Percentiles rank a stretch among this genome's conserved stretches.
Evolutionary conservation across 2,329 filamentous ascomycete species (phyloP).

Genomic region (Colletotrichum tanaceti): DNA sequence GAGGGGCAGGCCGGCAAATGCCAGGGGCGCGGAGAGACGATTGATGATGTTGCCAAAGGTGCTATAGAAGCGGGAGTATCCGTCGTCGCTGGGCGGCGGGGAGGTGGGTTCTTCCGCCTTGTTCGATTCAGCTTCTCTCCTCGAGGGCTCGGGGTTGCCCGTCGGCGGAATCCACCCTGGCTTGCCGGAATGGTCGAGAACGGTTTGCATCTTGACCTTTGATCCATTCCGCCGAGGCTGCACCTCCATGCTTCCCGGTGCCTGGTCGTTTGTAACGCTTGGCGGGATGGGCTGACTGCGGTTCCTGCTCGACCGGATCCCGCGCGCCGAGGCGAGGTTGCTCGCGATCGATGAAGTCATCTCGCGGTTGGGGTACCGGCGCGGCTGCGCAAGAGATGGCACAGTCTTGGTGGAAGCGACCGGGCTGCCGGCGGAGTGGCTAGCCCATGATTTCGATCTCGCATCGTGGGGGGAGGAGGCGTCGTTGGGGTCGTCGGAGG

Average conservation of each 20-base stretch:
- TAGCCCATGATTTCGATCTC: slow-evolving; percentile 42
- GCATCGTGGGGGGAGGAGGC: slow-evolving; percentile 20
- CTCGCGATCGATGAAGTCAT: slow-evolving; percentile 86
- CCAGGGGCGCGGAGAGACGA: slow-evolving; percentile 87
- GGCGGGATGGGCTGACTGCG: slow-evolving; percentile 76
- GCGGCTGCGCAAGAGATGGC: slow-evolving; percentile 54
- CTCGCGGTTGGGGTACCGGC: slow-evolving; percentile 71
- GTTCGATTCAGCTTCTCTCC: slow-evolving; percentile 44
- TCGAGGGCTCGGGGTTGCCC: slow-evolving; percentile 43
- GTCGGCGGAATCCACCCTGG: slow-evolving; percentile 65
- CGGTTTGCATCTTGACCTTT: slow-evolving; percentile 65
- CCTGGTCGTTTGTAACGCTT: slow-evolving; percentile 78
- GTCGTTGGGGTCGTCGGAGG: slow-evolving; percentile 18
- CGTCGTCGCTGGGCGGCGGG: slow-evolving; percentile 70
- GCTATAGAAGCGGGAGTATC: slow-evolving; percentile 91
- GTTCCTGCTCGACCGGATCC: slow-evolving; percentile 72
- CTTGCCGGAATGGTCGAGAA: slow-evolving; percentile 65
- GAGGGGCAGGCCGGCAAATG: slow-evolving; percentile 91
- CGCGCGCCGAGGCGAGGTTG: slow-evolving; percentile 86
- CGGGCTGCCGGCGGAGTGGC: slow-evolving; percentile 41
- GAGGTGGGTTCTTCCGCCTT: slow-evolving; percentile 46
- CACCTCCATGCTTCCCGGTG: slow-evolving; percentile 75
- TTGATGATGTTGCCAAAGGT: slow-evolving; percentile 92
- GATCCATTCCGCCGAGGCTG: slow-evolving; percentile 63
- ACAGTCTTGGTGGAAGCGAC: slow-evolving; percentile 44